Percentiles rank a stretch among this genome's conserved stretches.
These are phyloP conservation scores for Zygnema cylindricum DNA, from an alignment of 139 green algal species.

Conservation along the genomic window DNA sequence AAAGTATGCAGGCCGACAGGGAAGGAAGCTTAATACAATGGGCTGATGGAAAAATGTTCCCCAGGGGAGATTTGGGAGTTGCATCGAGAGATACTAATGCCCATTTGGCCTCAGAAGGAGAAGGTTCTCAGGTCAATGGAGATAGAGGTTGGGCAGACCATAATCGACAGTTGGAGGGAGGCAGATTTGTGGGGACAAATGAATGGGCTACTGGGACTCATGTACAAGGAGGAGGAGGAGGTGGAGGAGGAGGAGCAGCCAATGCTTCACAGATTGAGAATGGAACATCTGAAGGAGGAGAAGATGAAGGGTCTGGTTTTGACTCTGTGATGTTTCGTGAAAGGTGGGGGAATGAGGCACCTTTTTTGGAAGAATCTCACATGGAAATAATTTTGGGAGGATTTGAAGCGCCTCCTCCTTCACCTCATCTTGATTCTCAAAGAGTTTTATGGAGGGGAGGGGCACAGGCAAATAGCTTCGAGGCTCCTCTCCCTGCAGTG, in stretches of 20 bases:
- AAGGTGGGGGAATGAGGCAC: neutral
- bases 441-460: neutral
- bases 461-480: neutral
- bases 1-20: neutral
- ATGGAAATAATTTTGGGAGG: neutral
- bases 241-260: neutral
- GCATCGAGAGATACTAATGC: neutral
- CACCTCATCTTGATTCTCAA: slow-evolving; percentile 3
- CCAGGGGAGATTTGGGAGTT: too few relatives aligned
- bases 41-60: too few relatives aligned
- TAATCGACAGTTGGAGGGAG: neutral
- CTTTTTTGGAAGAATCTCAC: neutral
- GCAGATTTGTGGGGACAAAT: too few relatives aligned
- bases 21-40: neutral
- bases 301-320: neutral
- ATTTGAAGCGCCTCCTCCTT: neutral
- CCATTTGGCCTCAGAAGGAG: neutral
- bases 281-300: neutral
- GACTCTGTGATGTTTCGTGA: neutral
- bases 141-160: neutral
- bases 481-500: neutral
- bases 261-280: neutral
- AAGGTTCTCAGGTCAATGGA: neutral
- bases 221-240: neutral
- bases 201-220: too few relatives aligned